Evolutionary conservation across 257 asterid species (phyloP), one percentile per base, ranked within the genome.

Genomic region (Rauvolfia tetraphylla): DNA sequence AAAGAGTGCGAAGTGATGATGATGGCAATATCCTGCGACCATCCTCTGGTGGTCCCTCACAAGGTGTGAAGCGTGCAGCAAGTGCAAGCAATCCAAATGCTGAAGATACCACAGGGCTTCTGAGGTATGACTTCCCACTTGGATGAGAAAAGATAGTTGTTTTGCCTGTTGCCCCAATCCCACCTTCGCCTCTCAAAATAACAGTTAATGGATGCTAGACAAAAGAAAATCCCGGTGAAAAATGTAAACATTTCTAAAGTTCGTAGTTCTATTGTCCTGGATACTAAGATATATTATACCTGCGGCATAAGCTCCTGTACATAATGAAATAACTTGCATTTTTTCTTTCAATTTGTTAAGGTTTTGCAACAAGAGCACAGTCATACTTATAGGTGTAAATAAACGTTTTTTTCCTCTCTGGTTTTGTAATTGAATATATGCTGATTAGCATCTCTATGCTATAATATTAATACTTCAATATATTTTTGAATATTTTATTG

Each of bases 1-100:
- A 93, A 90, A 90, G 99, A 85, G 99, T 95, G 80, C 87, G 98
- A 84, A 95, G 96, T 1, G 99, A 93, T 77, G 81, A 87, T 36
- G 96, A 72, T 56, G 85, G 86, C 81, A 84, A 73, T n/a, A 69
- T 63, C 85, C 68, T 77, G 75, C 84, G 84, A 76, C 48, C 88
- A 42, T 77, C 76, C 70, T 75, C 87, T 78, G 27, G 68, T 33
- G 85, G 72, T 42, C 61, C 78, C 48, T 76, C 88, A 36, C 89
- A 87, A 79, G 91, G 90, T 27, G 90, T 83, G 48, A 93, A 90
- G 77, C 91, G 92, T 39, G 79, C 86, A 78, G 84, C 88, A 71
- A 84, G 87, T 11, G 92, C 78, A 39, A 88, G 88, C 82, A 85
- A 87, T 84, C 98, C 96, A 11, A 85, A 73, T 86, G 83, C 86